Base-by-base conservation (phyloP, 352 stramenopile genomes). In the Phytopythium cucurbitacearum region DNA sequence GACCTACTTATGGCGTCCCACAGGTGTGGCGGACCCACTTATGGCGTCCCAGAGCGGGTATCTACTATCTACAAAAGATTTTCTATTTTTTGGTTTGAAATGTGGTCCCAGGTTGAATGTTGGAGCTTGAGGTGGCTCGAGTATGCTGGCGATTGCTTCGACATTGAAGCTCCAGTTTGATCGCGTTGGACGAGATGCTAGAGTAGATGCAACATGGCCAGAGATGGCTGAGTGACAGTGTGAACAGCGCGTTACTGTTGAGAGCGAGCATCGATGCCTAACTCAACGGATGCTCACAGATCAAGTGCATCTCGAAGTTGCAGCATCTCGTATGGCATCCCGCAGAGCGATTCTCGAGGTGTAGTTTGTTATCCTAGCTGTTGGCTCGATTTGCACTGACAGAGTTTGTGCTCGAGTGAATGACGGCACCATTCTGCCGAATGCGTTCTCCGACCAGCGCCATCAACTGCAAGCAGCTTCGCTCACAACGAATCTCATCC, bases 351-450 rank as follows among this genome's bases (percentile, higher is more conserved):
- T 15, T 7, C 5, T 7, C 7, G 21, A 44, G 40, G 40, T 44
- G 40, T 7, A 5, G 12, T 44, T 44, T 40, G 15, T n/a, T 51
- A 3, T 35, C 46, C 3, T 35, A 32, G 3, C 13, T 33, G 3
- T 51, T 35, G 5, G 36, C 33, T 8, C 13, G 13, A 4, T 51
- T 51, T 42, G 46, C n/a, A 15, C 46, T 60, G n/a, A 41, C 47
- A 47, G 40, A 60, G 33, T 60, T 60, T 40, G 47, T 60, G 33
- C 40, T 60, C 33, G 54, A 60, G 40, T 60, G 54, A n/a, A 60
- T 60, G 47, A 47, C 54, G 28, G 4, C 16, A 39, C 51, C 28
- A 40, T 55, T 47, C 40, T 40, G 3, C 33, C 34, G 2, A 51
- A 51, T 28, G 21, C 21, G 2, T 28, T 28, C 21, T 28, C 21